phyloP scores from a whole-genome alignment of 139 green algal genomes.

The Zygnema cylindricum region DNA sequence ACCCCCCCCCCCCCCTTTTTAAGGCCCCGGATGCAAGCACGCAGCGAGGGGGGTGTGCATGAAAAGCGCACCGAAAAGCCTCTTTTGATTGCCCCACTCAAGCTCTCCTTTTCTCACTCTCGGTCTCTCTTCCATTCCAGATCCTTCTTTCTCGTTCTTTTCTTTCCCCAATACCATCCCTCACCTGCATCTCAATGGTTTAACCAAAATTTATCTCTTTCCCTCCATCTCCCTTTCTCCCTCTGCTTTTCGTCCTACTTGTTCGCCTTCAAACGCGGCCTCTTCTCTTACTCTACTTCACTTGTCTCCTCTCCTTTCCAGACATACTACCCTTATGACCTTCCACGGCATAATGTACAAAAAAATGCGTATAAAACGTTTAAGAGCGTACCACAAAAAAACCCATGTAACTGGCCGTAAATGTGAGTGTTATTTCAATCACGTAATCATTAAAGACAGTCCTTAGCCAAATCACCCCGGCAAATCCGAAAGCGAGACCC shows the following conservation, averaged over 20 bases:
- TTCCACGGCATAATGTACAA: neutral
- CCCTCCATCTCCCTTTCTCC: neutral
- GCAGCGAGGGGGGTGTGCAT: too few species aligned
- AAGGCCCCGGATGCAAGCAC: too few species aligned
- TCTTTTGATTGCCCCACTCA: neutral
- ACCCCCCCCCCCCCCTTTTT: neutral
- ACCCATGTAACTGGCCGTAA: slow-evolving; percentile 44
- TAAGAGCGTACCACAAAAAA: slow-evolving; percentile 53
- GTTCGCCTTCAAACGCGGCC: neutral
- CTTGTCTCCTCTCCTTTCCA: neutral
- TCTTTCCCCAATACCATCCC: neutral
- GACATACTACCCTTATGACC: neutral
- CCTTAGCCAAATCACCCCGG: slow-evolving; percentile 31
- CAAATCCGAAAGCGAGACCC: slow-evolving; percentile 47
- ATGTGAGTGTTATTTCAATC: slow-evolving; percentile 60
- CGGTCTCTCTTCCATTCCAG: neutral
- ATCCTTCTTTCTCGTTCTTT: neutral
- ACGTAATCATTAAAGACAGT: slow-evolving; percentile 48
- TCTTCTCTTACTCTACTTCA: neutral
- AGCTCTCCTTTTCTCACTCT: neutral
- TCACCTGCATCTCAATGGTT: too few species aligned
- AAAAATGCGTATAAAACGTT: neutral
- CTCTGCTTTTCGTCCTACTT: neutral
- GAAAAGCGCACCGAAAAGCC: neutral
- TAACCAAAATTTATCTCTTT: neutral